A percentile compares a stretch with the other conserved stretches of the same genome.
Conservation (phyloP, 495 filamentous ascomycete genomes). For the Darksidea phi region DNA sequence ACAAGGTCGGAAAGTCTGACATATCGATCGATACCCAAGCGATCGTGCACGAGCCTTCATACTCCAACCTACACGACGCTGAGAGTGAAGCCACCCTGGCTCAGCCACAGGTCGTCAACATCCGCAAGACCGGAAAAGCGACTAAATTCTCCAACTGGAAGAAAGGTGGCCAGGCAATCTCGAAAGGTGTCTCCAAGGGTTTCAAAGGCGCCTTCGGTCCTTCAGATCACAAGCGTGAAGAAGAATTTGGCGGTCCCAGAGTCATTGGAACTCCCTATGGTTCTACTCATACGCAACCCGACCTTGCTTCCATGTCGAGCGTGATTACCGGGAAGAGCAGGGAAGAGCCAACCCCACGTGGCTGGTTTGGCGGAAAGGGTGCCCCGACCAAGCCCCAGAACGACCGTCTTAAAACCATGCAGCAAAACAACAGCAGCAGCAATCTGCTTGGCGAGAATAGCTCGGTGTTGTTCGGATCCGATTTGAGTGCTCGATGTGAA, state of each 20-base stretch:
- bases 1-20: conserved; percentile 66
- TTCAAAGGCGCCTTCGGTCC: conserved; percentile 68
- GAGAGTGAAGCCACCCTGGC: conserved; percentile 34
- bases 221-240: conserved; percentile 56
- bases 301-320: conserved; percentile 28
- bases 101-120: conserved; percentile 83
- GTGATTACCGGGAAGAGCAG: conserved; percentile 13
- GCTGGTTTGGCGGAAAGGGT: conserved; percentile 32
- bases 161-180: conserved; percentile 87
- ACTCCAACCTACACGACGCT: conserved; percentile 31
- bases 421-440: conserved; percentile 29
- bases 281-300: conserved; percentile 38
- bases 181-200: conserved; percentile 90
- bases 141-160: conserved; percentile 96
- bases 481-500: conserved; percentile 80
- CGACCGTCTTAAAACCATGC: conserved; percentile 28
- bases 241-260: conserved; percentile 51
- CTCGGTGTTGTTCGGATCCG: conserved; percentile 80
- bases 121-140: conserved; percentile 76
- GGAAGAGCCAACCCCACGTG: conserved; percentile 15
- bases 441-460: conserved; percentile 26
- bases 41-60: conserved; percentile 37
- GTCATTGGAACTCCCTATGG: conserved; percentile 55
- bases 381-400: conserved; percentile 3
- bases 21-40: conserved; percentile 57